phyloP scores from a whole-genome alignment of 345 rosid species.

The Bruguiera gymnorhiza region DNA sequence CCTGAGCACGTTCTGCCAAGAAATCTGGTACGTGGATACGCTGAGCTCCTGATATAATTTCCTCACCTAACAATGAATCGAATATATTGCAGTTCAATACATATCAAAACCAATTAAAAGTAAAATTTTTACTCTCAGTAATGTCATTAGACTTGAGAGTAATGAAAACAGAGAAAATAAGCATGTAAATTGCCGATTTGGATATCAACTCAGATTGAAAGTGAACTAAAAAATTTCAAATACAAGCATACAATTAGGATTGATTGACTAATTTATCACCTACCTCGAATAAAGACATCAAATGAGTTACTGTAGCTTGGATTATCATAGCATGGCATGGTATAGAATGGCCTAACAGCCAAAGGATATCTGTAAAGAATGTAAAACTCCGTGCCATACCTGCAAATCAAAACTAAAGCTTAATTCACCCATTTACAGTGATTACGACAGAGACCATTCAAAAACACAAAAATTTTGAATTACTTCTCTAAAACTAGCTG shows the following conservation, averaged over 20 bases:
- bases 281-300: constrained; percentile 94
- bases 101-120: neutral
- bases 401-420: constrained; percentile 21
- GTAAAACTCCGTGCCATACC: constrained; percentile 87
- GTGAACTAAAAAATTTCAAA: neutral
- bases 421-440: neutral
- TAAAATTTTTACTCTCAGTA: neutral
- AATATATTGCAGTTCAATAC: neutral
- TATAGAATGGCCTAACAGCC: constrained; percentile 90
- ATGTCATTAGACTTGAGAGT: neutral
- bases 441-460: neutral
- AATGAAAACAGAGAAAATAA: too few relatives aligned
- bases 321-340: constrained; percentile 84
- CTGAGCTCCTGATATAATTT: constrained; percentile 95
- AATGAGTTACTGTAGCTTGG: constrained; percentile 78
- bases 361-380: constrained; percentile 75
- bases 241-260: neutral
- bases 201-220: neutral
- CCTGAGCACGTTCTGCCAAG: constrained; percentile 67
- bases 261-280: neutral
- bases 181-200: too few relatives aligned
- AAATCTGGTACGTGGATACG: constrained; percentile 79
- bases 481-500: constrained; percentile 85
- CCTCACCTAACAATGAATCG: constrained; percentile 54
- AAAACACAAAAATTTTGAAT: neutral